These are phyloP conservation scores for Colletotrichum chrysophilum DNA, from an alignment of 2,329 filamentous ascomycete species.

Conservation along the genomic window DNA sequence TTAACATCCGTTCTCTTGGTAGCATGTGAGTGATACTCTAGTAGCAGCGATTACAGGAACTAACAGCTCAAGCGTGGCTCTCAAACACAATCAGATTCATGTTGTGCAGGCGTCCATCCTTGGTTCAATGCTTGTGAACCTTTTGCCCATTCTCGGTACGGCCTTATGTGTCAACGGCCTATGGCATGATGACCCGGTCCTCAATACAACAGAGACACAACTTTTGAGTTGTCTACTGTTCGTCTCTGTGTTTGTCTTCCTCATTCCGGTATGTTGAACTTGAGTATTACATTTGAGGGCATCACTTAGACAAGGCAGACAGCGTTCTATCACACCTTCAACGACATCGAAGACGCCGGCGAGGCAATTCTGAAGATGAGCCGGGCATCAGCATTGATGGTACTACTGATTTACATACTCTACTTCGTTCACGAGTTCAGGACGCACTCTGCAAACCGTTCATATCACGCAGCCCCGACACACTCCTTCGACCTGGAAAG, in stretches of 20 bases:
- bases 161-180: conserved; percentile 74
- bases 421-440: conserved; percentile 80
- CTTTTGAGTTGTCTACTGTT: conserved; percentile 40
- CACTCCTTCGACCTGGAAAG: neutral
- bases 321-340: conserved; percentile 57
- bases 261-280: conserved; percentile 36
- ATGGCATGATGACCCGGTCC: conserved; percentile 66
- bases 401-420: conserved; percentile 73
- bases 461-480: conserved; percentile 52
- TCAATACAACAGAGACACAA: conserved; percentile 36
- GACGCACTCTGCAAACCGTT: conserved; percentile 56
- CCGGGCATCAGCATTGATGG: conserved; percentile 77
- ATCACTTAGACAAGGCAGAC: conserved; percentile 32
- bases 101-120: conserved; percentile 80
- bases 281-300: rapidly evolving
- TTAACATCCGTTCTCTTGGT: conserved; percentile 7
- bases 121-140: conserved; percentile 78
- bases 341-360: conserved; percentile 59
- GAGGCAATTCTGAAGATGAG: conserved; percentile 73
- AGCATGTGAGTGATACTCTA: conserved; percentile 35
- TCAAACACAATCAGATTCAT: conserved; percentile 66
- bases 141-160: conserved; percentile 78
- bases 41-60: neutral
- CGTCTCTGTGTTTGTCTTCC: conserved; percentile 42
- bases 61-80: conserved; percentile 49